These are phyloP conservation scores for Fusarium protoensiforme DNA, from an alignment of 2,329 filamentous ascomycete genomes.

Conservation along the genomic window DNA sequence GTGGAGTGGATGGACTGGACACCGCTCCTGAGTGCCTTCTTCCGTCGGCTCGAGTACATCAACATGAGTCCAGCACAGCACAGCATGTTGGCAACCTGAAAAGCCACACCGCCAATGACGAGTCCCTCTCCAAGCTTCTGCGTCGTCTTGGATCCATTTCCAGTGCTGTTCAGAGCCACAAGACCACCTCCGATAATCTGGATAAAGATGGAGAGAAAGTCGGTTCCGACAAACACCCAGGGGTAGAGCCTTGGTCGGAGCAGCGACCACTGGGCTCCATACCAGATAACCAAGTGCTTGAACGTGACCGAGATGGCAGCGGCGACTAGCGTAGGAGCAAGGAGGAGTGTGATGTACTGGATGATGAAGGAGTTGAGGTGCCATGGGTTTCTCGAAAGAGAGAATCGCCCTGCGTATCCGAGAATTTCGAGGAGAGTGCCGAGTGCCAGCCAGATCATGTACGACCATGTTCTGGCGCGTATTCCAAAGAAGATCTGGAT, in stretches of 20 bases:
- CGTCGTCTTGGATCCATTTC: conserved; percentile 13
- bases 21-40: conserved; percentile 1
- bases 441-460: conserved; percentile 49
- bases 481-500: conserved; percentile 48
- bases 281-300: conserved; percentile 57
- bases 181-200: conserved; percentile 37
- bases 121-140: conserved; percentile 27
- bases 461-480: conserved; percentile 52
- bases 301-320: conserved; percentile 59
- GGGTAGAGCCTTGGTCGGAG: conserved; percentile 57
- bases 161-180: conserved; percentile 13
- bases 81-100: conserved; percentile 44
- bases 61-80: conserved; percentile 33
- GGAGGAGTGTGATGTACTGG: conserved; percentile 54
- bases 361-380: conserved; percentile 51
- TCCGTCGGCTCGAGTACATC: conserved; percentile 21
- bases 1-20: neutral
- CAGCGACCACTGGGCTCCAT: conserved; percentile 53
- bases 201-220: conserved; percentile 53
- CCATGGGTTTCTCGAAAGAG: conserved; percentile 54
- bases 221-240: conserved; percentile 61
- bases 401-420: conserved; percentile 55
- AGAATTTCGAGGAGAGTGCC: conserved; percentile 53
- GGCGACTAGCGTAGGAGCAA: conserved; percentile 56
- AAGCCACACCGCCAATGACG: conserved; percentile 39